Evolutionary conservation across 768 basidiomycete species (phyloP).

Genomic region (Lactifluus piperatus): DNA sequence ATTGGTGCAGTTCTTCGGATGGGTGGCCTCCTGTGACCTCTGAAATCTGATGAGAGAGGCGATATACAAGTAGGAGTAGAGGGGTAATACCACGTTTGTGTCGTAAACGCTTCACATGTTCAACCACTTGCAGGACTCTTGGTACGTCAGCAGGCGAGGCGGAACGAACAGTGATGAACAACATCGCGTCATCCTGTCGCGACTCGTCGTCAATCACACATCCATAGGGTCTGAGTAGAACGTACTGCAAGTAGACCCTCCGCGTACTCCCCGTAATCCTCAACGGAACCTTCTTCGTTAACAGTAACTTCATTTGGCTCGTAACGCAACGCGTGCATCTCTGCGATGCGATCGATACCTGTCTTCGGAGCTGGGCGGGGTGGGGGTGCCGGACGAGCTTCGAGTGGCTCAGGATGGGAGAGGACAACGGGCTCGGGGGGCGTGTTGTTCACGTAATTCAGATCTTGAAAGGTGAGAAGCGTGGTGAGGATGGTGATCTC

Average conservation of each 20-base stretch:
- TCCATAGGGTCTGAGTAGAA: not conserved
- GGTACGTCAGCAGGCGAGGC: slow-evolving; percentile 54
- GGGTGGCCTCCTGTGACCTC: slow-evolving; percentile 29
- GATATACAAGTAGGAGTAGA: too few relatives aligned
- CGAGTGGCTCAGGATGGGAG: not conserved
- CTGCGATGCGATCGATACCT: slow-evolving; percentile 61
- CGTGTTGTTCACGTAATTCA: slow-evolving; percentile 45
- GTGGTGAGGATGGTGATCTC: slow-evolving; percentile 75
- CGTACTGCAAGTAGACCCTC: slow-evolving; percentile 51
- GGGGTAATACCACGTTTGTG: slow-evolving; percentile 52
- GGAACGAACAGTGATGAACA: slow-evolving; percentile 69
- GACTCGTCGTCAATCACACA: not conserved
- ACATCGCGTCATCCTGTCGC: slow-evolving; percentile 64
- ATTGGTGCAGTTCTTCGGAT: slow-evolving; percentile 61
- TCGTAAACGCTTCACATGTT: slow-evolving; percentile 68
- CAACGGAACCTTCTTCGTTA: slow-evolving; percentile 50
- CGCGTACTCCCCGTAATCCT: slow-evolving; percentile 66
- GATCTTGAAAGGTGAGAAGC: slow-evolving; percentile 69
- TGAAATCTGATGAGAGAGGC: not conserved
- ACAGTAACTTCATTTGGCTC: slow-evolving; percentile 72
- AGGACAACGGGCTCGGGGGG: slow-evolving; percentile 11
- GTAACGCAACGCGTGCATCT: slow-evolving; percentile 56
- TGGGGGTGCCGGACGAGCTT: slow-evolving; percentile 37
- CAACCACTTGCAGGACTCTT: slow-evolving; percentile 73
- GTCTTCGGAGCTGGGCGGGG: slow-evolving; percentile 57